A percentile compares a stretch with the other conserved stretches of the same genome.
These are phyloP conservation scores for Fusarium pseudoanthophilum DNA, from an alignment of 2,329 filamentous ascomycete genomes.

Conservation along the genomic window DNA sequence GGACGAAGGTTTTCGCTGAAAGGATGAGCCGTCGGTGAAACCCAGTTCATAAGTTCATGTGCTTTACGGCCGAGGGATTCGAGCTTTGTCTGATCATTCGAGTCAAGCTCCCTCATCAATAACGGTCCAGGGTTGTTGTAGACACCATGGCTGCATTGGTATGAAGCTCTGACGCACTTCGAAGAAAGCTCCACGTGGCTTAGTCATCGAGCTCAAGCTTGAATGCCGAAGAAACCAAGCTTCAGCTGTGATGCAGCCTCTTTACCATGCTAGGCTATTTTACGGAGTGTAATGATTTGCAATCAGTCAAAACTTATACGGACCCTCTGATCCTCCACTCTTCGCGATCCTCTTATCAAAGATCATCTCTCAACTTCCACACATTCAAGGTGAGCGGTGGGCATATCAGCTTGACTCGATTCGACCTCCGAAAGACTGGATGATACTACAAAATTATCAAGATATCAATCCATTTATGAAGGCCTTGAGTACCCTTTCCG, in stretches of 20 bases:
- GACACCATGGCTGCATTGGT: slow-evolving; percentile 41
- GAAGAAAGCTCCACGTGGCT: slow-evolving; percentile 28
- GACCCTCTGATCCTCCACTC: not conserved
- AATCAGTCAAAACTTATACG: not conserved
- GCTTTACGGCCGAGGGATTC: not conserved
- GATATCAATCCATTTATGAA: not conserved
- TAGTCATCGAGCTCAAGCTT: slow-evolving; percentile 35
- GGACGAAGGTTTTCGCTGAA: slow-evolving; percentile 4
- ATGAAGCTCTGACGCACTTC: slow-evolving; percentile 39
- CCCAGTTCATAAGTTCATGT: not conserved
- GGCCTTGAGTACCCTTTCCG: no score
- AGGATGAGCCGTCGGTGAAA: not conserved
- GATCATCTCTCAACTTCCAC: not conserved
- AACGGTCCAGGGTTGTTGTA: slow-evolving; percentile 36
- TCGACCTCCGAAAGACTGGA: not conserved
- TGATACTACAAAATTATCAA: not conserved
- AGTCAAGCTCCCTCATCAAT: slow-evolving; percentile 19
- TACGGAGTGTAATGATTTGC: not conserved
- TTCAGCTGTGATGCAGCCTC: not conserved
- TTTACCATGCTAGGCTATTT: slow-evolving; percentile 4
- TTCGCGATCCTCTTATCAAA: not conserved
- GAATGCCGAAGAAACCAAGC: not conserved
- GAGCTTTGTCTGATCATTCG: slow-evolving; percentile 19
- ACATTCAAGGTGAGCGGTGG: not conserved
- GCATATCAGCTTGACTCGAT: not conserved